Evolutionary conservation across 257 asterid species (phyloP).

Genomic region (Nicotiana paniculata): DNA sequence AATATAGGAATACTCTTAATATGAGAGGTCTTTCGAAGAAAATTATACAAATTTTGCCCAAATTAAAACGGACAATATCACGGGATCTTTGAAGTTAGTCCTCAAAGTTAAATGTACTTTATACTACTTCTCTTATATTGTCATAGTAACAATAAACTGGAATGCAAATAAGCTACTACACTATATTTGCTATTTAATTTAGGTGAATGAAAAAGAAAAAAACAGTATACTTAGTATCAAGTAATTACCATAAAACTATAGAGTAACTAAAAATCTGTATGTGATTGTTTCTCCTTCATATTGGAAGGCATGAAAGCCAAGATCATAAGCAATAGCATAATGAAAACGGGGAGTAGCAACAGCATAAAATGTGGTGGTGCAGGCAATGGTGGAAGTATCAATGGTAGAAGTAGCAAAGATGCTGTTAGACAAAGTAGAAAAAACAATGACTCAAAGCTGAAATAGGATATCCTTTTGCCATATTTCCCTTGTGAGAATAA

Average conservation of each 20-base stretch:
- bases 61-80: no score
- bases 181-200: no score
- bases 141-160: background rate
- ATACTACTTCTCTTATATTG: no score
- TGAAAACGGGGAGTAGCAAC: conserved; percentile 19
- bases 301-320: conserved; percentile 23
- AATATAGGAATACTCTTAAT: no score
- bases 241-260: no score
- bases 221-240: background rate
- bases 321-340: conserved; percentile 15
- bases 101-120: no score
- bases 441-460: conserved; percentile 18
- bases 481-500: conserved; percentile 9
- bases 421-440: conserved; percentile 20
- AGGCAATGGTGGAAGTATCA: conserved; percentile 28
- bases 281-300: background rate
- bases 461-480: conserved; percentile 10
- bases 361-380: conserved; percentile 24
- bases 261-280: background rate
- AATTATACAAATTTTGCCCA: no score
- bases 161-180: background rate
- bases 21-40: no score
- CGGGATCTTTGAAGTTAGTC: no score
- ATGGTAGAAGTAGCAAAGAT: conserved; percentile 20
- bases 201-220: background rate